Percentiles rank a stretch among this genome's conserved stretches.
Evolutionary conservation across 331 rosid genomes (phyloP).

Genomic region (Rhamnella rubrinervis): DNA sequence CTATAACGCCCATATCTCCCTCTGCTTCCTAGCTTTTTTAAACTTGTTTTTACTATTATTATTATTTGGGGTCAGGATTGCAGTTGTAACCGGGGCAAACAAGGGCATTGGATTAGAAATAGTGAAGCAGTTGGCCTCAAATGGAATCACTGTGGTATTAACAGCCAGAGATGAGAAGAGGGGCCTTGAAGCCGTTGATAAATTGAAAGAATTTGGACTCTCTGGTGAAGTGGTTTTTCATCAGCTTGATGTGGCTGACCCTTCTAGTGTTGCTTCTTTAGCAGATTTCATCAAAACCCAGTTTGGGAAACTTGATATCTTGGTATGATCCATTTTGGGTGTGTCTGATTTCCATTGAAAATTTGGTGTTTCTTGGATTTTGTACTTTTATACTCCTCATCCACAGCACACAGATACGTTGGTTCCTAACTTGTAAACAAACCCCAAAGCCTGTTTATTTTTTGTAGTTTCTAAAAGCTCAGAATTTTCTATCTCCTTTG

Average conservation of each 20-base stretch:
- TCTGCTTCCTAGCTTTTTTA: background rate
- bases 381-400: too few relatives aligned
- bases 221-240: constrained; percentile 48
- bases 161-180: constrained; percentile 29
- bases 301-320: constrained; percentile 59
- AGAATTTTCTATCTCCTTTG: too few relatives aligned
- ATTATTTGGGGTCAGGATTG: constrained; percentile 28
- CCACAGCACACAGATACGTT: too few relatives aligned
- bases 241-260: constrained; percentile 64
- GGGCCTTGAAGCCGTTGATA: constrained; percentile 27
- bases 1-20: background rate
- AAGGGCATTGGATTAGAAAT: constrained; percentile 53
- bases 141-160: constrained; percentile 27
- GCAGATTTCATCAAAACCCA: constrained; percentile 39
- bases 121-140: constrained; percentile 48
- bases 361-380: too few relatives aligned
- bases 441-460: too few relatives aligned
- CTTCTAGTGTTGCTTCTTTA: constrained; percentile 39
- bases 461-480: too few relatives aligned
- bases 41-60: too few relatives aligned
- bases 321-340: constrained; percentile 23
- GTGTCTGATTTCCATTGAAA: too few relatives aligned
- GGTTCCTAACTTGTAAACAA: too few relatives aligned
- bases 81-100: constrained; percentile 53
- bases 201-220: background rate